Base-by-base conservation (phyloP, 2,329 filamentous ascomycete species). In the Cercospora canescens region DNA sequence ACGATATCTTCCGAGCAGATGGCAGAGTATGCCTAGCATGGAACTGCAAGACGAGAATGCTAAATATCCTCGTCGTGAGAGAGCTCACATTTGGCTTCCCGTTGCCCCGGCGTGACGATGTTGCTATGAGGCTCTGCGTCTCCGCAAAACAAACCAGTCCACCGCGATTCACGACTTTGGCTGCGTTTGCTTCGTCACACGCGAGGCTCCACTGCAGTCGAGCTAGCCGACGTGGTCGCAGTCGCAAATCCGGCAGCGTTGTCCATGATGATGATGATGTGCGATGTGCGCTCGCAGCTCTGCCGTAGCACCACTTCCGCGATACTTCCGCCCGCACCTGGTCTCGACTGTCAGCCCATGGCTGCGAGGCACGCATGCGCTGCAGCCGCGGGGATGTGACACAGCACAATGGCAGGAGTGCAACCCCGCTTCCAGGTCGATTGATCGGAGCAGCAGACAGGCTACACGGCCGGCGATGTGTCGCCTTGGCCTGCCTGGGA, bases 261-360 rank as follows among this genome's bases (percentile, higher is more conserved):
- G 63, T 66, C 65, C 67, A 67, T 45, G 63, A 60, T 61, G 65
- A 37, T 26, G 14, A 34, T 9, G 14, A 58, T 24, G 32, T 26
- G 52, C 30, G 28, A 34, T 59, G 26, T 26, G 24, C 41, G 21
- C 59, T 45, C 37, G 32, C 57, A 26, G 57, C 24, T 45, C 45
- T 37, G 57, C n/a, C 41, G 56, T 55, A 32, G 28, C 52, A 32
- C n/a, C 52, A 26, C 60, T 70, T 69, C 69, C 69, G 69, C 69
- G 68, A 70, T 70, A 70, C 62, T 64, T 69, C 69, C 69, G 62
- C 52, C 16, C 52, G 55, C 57, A 48, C 30, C 26, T n/a, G 30
- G 26, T 37, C 57, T 60, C 60, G 50, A 62, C 41, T 26, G 35
- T 39, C 55, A 60, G 60, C 62, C 34, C 21, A 28, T 16, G 6